Evolutionary conservation across 2,329 filamentous ascomycete genomes (phyloP).

Genomic region (Pseudocercospora cruenta): DNA sequence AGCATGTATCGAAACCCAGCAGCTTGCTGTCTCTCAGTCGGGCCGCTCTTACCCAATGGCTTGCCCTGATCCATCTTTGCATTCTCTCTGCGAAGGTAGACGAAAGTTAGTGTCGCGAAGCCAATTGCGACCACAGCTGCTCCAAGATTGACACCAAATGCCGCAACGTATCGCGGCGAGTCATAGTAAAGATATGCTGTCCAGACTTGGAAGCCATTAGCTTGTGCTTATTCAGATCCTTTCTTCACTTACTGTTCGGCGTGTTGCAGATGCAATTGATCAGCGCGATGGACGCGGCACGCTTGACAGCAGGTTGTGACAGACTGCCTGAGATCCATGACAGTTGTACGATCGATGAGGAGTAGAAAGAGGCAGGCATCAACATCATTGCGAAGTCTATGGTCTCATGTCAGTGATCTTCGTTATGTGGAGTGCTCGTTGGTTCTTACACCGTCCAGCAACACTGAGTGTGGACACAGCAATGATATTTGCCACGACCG

Average conservation of each 20-base stretch:
- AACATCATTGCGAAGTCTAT: slow-evolving; percentile 61
- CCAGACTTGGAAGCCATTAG: slow-evolving; percentile 18
- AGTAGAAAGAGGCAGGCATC: slow-evolving; percentile 59
- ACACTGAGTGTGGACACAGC: slow-evolving; percentile 56
- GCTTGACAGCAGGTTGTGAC: slow-evolving; percentile 33
- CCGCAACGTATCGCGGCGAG: slow-evolving; percentile 24
- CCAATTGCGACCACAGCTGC: slow-evolving; percentile 28
- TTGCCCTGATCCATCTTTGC: slow-evolving; percentile 33
- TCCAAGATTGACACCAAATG: slow-evolving; percentile 29
- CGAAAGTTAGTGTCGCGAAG: slow-evolving; percentile 24
- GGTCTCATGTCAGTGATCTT: background rate
- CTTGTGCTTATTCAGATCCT: background rate
- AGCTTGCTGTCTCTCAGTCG: slow-evolving; percentile 28
- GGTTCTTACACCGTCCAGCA: slow-evolving; percentile 53
- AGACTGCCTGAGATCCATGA: slow-evolving; percentile 56
- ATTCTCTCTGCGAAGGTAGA: slow-evolving; percentile 31
- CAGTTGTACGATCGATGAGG: slow-evolving; percentile 61
- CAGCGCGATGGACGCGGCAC: slow-evolving; percentile 31
- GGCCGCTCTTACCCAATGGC: slow-evolving; percentile 28
- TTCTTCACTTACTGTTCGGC: slow-evolving; percentile 25
- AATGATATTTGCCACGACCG: slow-evolving; percentile 63
- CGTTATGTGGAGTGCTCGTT: background rate
- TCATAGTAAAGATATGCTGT: slow-evolving; percentile 28
- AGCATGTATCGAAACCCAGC: slow-evolving; percentile 35
- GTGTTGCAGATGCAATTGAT: slow-evolving; percentile 36